Evolutionary conservation across 2,329 filamentous ascomycete species (phyloP), one percentile per base, ranked within the genome.

Genomic region (Hysterium pulicare): DNA sequence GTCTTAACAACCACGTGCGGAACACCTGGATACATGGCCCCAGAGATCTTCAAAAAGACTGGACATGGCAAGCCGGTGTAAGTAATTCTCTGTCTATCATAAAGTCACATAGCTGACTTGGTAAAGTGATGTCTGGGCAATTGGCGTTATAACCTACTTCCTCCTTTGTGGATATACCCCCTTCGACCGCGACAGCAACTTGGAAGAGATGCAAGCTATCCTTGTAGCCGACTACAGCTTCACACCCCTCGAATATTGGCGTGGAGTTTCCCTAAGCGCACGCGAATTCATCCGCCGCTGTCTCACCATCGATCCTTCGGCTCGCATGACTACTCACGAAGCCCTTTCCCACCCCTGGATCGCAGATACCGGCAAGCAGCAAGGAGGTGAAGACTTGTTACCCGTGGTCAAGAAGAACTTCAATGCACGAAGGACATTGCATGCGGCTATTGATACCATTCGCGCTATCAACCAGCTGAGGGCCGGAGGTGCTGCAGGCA

Each of bases 121-220:
- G 8, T 8, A 7, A 28, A 83, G 80, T 40, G 93, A 98, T 67
- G 84, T 98, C 51, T 98, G 93, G 93, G 93, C 93, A 28, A 89
- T 97, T 49, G 93, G 93, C 35, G 93, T 98, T 33, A 98, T 98
- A 62, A 97, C 93, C 23, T 98, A 97, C 74, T 98, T 98, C 73
- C 76, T 98, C 22, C 83, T 98, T 38, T 97, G 93, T 69, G 93
- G 93, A 45, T 97, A 97, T 72, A 98, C 93, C 1, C 93, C 93
- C 10, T 98, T 98, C 66, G 93, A 98, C 70, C 86, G 93, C 42
- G 93, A 97, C 68, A 91, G 84, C 57, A 95, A 98, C 70, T 84
- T 97, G 61, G 93, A 98, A 73, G 93, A 98, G 73, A 97, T 98
- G 91, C 91, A 97, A 73, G 93, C 93, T 56, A 98, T 98, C 63